A percentile compares a stretch with the other conserved stretches of the same genome.
These are phyloP conservation scores for Phytophthora pisi DNA, from an alignment of 352 stramenopile species.

Conservation along the genomic window DNA sequence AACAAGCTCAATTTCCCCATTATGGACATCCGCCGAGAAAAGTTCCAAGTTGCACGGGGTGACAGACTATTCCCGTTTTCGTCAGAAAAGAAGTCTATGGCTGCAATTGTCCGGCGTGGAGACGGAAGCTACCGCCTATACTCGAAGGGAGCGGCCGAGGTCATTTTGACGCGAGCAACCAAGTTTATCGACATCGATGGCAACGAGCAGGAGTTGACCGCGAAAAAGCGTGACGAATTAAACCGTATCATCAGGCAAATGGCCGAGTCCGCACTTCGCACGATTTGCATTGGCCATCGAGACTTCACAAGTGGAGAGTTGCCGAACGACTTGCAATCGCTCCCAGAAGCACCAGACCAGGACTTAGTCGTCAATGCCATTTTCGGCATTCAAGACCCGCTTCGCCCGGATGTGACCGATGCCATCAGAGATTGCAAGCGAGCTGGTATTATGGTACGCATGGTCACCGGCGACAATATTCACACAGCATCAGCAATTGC, in stretches of 20 bases:
- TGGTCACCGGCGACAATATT: constrained; percentile 99
- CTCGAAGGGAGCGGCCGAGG: constrained; percentile 80
- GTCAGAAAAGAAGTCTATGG: constrained; percentile 88
- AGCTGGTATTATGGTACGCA: constrained; percentile 98
- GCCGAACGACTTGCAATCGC: constrained; percentile 61
- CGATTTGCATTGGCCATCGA: constrained; percentile 87
- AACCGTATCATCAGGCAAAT: constrained; percentile 76
- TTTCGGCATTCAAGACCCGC: constrained; percentile 97
- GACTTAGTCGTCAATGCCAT: constrained; percentile 89
- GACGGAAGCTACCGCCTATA: constrained; percentile 55
- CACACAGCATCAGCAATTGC: constrained; percentile 97
- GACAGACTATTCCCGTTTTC: constrained; percentile 81
- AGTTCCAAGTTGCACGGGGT: constrained; percentile 57
- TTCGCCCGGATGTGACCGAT: constrained; percentile 93
- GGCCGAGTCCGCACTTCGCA: constrained; percentile 84
- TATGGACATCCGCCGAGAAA: constrained; percentile 56
- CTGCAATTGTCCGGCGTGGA: constrained; percentile 52
- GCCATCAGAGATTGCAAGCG: constrained; percentile 94
- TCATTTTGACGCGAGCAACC: constrained; percentile 62
- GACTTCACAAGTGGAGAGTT: constrained; percentile 67
- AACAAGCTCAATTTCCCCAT: constrained; percentile 67
- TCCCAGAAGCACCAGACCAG: constrained; percentile 68
- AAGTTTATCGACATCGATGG: constrained; percentile 75
- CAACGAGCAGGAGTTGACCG: constrained; percentile 53
- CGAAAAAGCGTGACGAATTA: constrained; percentile 70